Base-by-base conservation (phyloP, 371 early-diverging fungal species). In the Mucor saturninus region DNA sequence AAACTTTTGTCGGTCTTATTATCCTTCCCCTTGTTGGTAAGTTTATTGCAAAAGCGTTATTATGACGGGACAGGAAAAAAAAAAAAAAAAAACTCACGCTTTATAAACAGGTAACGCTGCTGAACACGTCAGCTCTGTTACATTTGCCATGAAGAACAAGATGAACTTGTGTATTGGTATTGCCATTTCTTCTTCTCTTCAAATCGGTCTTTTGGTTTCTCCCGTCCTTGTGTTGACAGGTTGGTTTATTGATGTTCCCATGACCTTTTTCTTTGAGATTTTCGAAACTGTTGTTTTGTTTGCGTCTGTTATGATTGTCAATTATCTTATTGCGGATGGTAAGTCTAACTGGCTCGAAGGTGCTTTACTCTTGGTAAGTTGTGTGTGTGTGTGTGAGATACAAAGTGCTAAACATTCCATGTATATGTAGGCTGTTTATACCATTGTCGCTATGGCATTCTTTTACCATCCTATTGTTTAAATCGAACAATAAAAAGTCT, bases 151-250 rank as follows among this genome's bases (percentile, higher is more conserved):
- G 73, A 87, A 91, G 65, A 86, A 96, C 83, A 95, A 95, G 79
- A 94, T 96, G 93, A 94, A 96, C 59, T 74, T 94, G 50, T 84
- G 91, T 14, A 83, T 97, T 53, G 89, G 91, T 28, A 90, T 96
- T 61, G 95, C 96, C 21, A 74, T 96, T 11, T 95, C 95, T 1
- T 93, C 93, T 5, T 90, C 90, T 32, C 88, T 94, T 74, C 96
- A 97, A 75, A 94, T 97, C 60, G 92, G 94, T 2, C 80, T 97
- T 42, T 86, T 95, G 43, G 94, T 95, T 11, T 90, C 92, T 10
- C 98, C 97, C 4, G 68, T 95, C 21, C 74, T 92, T 51, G 95
- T 95, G 43, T 81, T 96, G 55, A 71, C 90, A 10, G 96, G 96
- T 3, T 97, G 98, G 96, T 82, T 85, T 60, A 91, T 95, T 57